Conservation (phyloP, 2,329 filamentous ascomycete genomes). For the Paraphaeosphaeria minitans region DNA sequence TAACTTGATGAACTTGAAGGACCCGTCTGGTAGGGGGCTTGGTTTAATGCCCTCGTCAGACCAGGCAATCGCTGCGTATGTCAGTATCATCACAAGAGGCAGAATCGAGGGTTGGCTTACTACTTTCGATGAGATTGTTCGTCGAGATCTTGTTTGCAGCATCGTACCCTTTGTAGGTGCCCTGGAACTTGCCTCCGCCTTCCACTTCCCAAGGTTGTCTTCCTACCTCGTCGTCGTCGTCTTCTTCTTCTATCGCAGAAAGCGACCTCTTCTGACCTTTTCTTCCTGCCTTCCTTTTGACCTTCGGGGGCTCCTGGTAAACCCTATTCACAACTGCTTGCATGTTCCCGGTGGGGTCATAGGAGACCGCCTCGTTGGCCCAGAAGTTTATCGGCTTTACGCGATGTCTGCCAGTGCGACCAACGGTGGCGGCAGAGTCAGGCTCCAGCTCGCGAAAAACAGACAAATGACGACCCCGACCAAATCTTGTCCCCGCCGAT, state of each 20-base stretch:
- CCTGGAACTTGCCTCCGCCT: conserved; percentile 65
- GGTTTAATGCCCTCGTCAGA: conserved; percentile 62
- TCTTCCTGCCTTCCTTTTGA: conserved; percentile 37
- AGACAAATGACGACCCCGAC: conserved; percentile 42
- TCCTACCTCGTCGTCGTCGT: conserved; percentile 61
- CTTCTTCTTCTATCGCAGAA: conserved; percentile 56
- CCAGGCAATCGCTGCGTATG: conserved; percentile 62
- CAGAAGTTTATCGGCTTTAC: conserved; percentile 82
- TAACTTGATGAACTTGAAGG: conserved; percentile 89
- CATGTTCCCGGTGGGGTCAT: conserved; percentile 69
- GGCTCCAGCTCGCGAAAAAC: conserved; percentile 42
- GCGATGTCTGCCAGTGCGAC: conserved; percentile 76
- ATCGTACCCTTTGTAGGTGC: conserved; percentile 69
- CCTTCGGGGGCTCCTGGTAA: conserved; percentile 54
- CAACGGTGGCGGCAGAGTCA: conserved; percentile 31
- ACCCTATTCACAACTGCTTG: conserved; percentile 79
- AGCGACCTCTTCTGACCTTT: conserved; percentile 37
- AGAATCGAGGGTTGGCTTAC: conserved; percentile 33
- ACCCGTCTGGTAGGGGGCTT: conserved; percentile 64
- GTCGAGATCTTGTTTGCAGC: conserved; percentile 61
- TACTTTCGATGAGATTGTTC: conserved; percentile 55
- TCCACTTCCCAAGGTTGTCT: conserved; percentile 74
- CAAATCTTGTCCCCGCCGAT: conserved; percentile 38
- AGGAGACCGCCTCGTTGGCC: conserved; percentile 81
- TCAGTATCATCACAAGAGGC: conserved; percentile 21